phyloP scores from a whole-genome alignment of 2,329 filamentous ascomycete genomes.

The Beauveria medogensis region DNA sequence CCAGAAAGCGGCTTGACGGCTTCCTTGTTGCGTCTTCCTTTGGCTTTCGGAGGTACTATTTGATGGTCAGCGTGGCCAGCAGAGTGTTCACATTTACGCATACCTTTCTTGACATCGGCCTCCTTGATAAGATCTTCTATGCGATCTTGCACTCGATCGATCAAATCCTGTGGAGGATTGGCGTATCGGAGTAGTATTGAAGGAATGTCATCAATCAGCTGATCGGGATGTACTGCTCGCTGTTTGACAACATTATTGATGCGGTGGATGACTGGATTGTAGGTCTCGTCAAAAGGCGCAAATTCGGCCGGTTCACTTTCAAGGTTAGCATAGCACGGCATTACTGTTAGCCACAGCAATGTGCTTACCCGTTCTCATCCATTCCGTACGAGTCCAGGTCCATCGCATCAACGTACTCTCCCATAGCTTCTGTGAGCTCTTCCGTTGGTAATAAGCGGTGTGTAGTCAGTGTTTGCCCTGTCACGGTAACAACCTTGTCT shows the following conservation, averaged over 20 bases:
- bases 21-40: constrained; percentile 63
- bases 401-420: constrained; percentile 87
- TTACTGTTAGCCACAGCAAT: too few relatives aligned
- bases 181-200: constrained; percentile 65
- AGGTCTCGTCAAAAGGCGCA: constrained; percentile 71
- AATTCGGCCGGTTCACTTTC: constrained; percentile 54
- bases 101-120: constrained; percentile 78
- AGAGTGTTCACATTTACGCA: neutral
- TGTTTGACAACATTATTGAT: constrained; percentile 78
- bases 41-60: constrained; percentile 68
- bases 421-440: constrained; percentile 73
- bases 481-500: constrained; percentile 80
- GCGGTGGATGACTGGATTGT: constrained; percentile 78
- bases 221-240: constrained; percentile 67
- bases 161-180: constrained; percentile 58
- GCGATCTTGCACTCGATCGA: constrained; percentile 45
- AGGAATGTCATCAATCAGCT: constrained; percentile 52
- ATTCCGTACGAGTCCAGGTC: constrained; percentile 64
- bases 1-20: constrained; percentile 78
- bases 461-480: constrained; percentile 68
- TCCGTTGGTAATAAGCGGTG: constrained; percentile 76
- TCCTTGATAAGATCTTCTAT: constrained; percentile 59
- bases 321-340: constrained; percentile 16
- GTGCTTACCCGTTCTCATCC: constrained; percentile 64
- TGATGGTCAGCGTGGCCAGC: constrained; percentile 14